These are phyloP conservation scores for Stagonosporopsis vannaccii DNA, from an alignment of 2,329 filamentous ascomycete genomes.

Conservation along the genomic window DNA sequence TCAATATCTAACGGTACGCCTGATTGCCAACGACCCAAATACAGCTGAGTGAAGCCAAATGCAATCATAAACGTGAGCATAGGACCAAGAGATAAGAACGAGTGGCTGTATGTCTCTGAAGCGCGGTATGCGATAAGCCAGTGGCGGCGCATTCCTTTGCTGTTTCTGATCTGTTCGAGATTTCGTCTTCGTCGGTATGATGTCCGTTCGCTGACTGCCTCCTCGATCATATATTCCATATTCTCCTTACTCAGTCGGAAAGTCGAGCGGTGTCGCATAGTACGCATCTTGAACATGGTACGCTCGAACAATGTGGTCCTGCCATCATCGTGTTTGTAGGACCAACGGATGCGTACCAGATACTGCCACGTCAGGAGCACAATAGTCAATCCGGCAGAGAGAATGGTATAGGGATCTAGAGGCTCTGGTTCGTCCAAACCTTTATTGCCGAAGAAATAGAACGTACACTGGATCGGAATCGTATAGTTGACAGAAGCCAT, in stretches of 20 bases:
- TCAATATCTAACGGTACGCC: constrained; percentile 9
- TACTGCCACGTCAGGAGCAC: constrained; percentile 6
- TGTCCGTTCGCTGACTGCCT: neutral
- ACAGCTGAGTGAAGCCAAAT: constrained; percentile 22
- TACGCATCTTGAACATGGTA: constrained; percentile 4
- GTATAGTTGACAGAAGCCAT: constrained; percentile 11
- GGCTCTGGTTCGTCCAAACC: neutral
- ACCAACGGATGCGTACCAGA: constrained; percentile 6
- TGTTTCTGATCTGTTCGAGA: constrained; percentile 6
- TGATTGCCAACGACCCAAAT: constrained; percentile 12
- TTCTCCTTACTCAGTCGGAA: neutral
- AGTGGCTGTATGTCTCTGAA: constrained; percentile 15
- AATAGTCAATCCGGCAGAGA: constrained; percentile 3
- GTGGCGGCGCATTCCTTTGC: constrained; percentile 5
- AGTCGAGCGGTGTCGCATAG: neutral
- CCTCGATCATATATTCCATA: constrained; percentile 5
- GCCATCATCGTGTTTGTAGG: neutral
- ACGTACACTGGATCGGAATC: constrained; percentile 15
- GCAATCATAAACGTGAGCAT: constrained; percentile 23
- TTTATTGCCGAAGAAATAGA: constrained; percentile 1
- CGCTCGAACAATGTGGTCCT: constrained; percentile 5
- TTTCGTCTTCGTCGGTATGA: neutral
- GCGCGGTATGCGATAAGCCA: constrained; percentile 12
- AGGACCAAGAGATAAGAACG: constrained; percentile 18
- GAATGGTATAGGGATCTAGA: neutral